Percentiles rank a stretch among this genome's conserved stretches.
Evolutionary conservation across 2,329 filamentous ascomycete genomes (phyloP).

Genomic region (Cytospora chrysosperma): DNA sequence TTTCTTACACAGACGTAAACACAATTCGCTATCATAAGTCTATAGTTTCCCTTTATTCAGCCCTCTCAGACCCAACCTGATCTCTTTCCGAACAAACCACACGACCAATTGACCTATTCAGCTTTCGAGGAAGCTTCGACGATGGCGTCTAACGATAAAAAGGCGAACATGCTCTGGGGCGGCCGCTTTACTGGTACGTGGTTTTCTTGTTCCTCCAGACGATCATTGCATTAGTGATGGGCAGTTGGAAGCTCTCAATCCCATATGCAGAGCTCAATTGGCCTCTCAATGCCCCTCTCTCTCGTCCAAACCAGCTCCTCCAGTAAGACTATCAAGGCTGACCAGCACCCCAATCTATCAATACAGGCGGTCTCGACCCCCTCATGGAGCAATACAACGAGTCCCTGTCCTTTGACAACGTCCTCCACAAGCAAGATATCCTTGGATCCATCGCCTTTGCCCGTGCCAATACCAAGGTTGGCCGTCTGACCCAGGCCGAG

Average conservation of each 20-base stretch:
- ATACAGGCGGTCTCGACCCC: constrained; percentile 74
- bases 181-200: constrained; percentile 65
- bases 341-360: neutral
- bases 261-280: neutral
- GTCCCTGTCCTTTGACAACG: constrained; percentile 74
- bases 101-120: neutral
- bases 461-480: constrained; percentile 71
- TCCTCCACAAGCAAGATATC: constrained; percentile 79
- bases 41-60: neutral
- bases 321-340: neutral
- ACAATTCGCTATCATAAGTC: neutral
- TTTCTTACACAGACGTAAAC: neutral
- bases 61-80: neutral
- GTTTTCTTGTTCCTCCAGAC: no score
- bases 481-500: constrained; percentile 71
- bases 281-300: neutral
- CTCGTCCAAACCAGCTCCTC: neutral
- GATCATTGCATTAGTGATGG: no score
- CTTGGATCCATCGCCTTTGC: constrained; percentile 79
- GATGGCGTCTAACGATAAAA: constrained; percentile 14
- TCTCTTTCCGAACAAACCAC: neutral
- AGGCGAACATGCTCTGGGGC: constrained; percentile 54
- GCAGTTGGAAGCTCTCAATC: neutral
- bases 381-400: constrained; percentile 86
- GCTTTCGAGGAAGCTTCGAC: neutral